phyloP scores from a whole-genome alignment of 106 monocot species.

The Dactylorhiza incarnata region DNA sequence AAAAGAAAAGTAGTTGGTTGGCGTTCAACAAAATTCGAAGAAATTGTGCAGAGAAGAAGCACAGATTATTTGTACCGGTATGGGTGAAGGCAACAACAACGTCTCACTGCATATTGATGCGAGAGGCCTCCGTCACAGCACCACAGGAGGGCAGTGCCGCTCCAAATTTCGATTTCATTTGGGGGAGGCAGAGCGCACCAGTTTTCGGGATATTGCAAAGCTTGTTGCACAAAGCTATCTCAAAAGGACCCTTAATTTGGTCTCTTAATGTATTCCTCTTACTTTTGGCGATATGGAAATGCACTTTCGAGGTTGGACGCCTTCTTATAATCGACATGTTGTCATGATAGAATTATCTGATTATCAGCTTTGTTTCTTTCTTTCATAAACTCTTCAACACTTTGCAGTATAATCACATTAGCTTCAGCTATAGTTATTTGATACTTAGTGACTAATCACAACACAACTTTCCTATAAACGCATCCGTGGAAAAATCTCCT shows the following conservation, averaged over 20 bases:
- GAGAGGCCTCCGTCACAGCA: too few relatives aligned
- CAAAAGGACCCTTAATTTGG: not conserved
- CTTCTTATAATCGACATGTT: not conserved
- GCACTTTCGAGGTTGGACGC: not conserved
- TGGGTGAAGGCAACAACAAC: too few relatives aligned
- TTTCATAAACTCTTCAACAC: not conserved
- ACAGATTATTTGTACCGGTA: too few relatives aligned
- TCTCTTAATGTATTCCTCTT: not conserved
- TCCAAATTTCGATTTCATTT: too few relatives aligned
- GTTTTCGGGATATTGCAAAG: too few relatives aligned
- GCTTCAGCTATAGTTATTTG: not conserved
- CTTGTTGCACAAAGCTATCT: not conserved
- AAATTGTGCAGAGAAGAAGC: too few relatives aligned
- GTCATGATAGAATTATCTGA: not conserved
- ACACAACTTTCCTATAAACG: not conserved
- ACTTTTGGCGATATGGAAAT: too few relatives aligned
- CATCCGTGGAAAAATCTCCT: not conserved
- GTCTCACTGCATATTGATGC: too few relatives aligned
- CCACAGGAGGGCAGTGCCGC: too few relatives aligned
- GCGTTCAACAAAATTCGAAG: too few relatives aligned
- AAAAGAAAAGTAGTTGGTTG: too few relatives aligned
- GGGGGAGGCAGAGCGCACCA: too few relatives aligned
- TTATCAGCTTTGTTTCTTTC: not conserved
- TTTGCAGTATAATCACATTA: not conserved
- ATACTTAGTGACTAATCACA: not conserved